phyloP scores from a whole-genome alignment of 495 filamentous ascomycete genomes.

The Endocarpon pusillum region DNA sequence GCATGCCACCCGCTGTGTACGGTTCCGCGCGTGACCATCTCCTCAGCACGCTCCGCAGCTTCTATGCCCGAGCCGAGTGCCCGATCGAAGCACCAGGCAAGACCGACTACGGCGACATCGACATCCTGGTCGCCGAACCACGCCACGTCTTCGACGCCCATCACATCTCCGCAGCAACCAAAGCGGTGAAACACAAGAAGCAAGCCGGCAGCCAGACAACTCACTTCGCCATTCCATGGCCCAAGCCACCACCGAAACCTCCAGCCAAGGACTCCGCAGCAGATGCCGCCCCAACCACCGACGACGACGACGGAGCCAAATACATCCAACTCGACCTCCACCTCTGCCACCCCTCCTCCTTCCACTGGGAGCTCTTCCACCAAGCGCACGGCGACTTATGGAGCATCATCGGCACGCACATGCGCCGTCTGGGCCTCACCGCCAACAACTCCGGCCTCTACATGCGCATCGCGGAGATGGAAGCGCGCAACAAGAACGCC shows the following conservation, averaged over 20 bases:
- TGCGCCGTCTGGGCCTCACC: conserved; percentile 44
- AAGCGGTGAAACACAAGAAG: conserved; percentile 4
- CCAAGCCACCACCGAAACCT: conserved; percentile 5
- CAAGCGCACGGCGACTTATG: conserved; percentile 47
- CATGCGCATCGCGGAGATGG: conserved; percentile 45
- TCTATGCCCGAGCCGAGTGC: conserved; percentile 28
- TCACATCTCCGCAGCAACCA: conserved; percentile 3
- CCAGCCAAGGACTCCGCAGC: not conserved
- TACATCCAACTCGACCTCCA: conserved; percentile 51
- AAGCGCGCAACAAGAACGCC: conserved; percentile 33
- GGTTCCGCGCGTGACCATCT: conserved; percentile 19
- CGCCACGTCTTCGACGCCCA: conserved; percentile 2
- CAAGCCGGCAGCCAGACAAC: conserved; percentile 4
- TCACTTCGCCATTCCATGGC: conserved; percentile 36
- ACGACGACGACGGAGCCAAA: conserved; percentile 3
- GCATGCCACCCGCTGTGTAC: conserved; percentile 36
- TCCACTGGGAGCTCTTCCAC: conserved; percentile 45
- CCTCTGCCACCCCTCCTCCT: conserved; percentile 16
- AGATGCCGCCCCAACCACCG: not conserved
- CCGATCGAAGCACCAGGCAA: conserved; percentile 41
- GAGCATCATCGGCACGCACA: conserved; percentile 43
- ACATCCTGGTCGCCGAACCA: conserved; percentile 34
- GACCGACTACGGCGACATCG: conserved; percentile 38
- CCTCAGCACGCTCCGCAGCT: conserved; percentile 21
- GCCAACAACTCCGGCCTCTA: conserved; percentile 40